Conservation (phyloP, 192 early-diverging fungal genomes). For the Backusella parvicylindrica region DNA sequence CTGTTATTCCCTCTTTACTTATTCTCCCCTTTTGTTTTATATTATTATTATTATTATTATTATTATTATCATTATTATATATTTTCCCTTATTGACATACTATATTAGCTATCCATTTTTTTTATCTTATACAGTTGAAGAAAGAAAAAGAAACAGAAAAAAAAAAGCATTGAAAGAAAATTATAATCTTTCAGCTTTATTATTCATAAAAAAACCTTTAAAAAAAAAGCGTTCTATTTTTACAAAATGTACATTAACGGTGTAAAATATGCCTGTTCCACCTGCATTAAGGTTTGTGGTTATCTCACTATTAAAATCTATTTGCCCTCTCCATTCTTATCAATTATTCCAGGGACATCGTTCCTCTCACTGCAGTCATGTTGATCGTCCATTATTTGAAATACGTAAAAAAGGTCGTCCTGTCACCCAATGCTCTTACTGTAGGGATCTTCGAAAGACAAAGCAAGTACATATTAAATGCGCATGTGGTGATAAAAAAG, state of each 20-base stretch:
- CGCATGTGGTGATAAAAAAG: slow-evolving; percentile 41
- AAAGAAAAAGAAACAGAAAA: background rate
- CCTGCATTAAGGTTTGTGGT: slow-evolving; percentile 28
- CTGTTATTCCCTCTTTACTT: background rate
- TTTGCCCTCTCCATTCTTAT: background rate
- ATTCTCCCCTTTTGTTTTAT: background rate
- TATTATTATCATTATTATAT: background rate
- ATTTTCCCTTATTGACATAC: background rate
- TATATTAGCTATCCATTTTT: background rate
- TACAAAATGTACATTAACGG: slow-evolving; percentile 23
- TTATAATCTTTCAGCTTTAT: background rate
- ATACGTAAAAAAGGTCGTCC: slow-evolving; percentile 68
- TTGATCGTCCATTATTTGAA: slow-evolving; percentile 53
- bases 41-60: background rate
- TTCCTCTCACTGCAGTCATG: slow-evolving; percentile 31
- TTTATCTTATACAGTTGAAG: background rate
- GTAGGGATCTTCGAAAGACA: slow-evolving; percentile 59
- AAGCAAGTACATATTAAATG: slow-evolving; percentile 64
- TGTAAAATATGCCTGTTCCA: slow-evolving; percentile 27
- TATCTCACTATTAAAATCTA: background rate
- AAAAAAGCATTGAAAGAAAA: background rate
- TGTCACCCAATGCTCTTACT: slow-evolving; percentile 59
- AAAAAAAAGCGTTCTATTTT: background rate
- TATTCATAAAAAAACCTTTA: background rate
- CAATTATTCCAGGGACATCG: slow-evolving; percentile 23